Evolutionary conservation across 192 early-diverging fungal species (phyloP), one percentile per base, ranked within the genome.

Genomic region (Umbelopsis sp.): DNA sequence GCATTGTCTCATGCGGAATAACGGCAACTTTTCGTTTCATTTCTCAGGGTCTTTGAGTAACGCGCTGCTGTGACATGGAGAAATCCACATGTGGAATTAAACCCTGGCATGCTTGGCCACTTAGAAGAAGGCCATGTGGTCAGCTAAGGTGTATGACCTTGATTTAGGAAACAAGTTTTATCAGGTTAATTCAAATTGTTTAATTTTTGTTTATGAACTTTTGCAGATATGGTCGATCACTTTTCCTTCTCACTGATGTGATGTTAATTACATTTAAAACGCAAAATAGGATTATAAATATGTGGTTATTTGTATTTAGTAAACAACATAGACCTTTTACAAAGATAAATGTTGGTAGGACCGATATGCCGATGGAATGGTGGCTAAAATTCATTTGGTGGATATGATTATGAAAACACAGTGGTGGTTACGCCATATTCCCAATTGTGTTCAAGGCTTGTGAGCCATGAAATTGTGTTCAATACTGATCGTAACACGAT

Each of bases 1-100:
- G 47, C 47, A 49, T 4, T 9, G 47, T 6, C 47, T 49, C 47
- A 49, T 49, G 47, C 47, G 47, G n/a, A 41, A 41, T 1, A 11
- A 41, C 38, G 38, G 38, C 38, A 4, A 41, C 12, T 41, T 41
- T 41, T 41, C 4, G 10, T 49, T 49, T 49, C 26, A 20, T 34
- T 34, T 62, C 56, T 62, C 56, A 62, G 56, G 56, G 56, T 62
- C 56, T 32, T 49, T 62, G 56, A 32, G 29, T 62, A 62, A 62
- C 56, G 26, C 10, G 4, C 32, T 34, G 56, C 56, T 62, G 56
- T 62, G 26, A 29, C 56, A 62, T 62, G 56, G 56, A 62, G 56
- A 62, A 29, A 62, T 62, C 31, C 56, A 34, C 32, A 32, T 62
- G 11, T 4, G 56, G 56, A 62, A 62, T 2, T 62, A 26, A 62